These are phyloP conservation scores for Phaseolus coccineus DNA, from an alignment of 331 rosid genomes.

Conservation along the genomic window DNA sequence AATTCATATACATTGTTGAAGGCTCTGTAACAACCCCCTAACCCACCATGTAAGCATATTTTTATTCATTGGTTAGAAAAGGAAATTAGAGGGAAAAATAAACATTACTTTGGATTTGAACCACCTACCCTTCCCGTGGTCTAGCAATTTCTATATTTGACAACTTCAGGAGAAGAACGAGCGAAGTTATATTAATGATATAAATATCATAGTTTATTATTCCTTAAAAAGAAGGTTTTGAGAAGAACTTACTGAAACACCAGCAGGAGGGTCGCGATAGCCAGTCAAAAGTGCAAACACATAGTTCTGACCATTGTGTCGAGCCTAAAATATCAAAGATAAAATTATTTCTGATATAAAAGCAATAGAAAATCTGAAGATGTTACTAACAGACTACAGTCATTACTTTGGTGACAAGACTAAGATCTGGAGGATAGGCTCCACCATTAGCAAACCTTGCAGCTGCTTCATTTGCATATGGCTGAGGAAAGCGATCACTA, in stretches of 20 bases:
- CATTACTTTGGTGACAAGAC: constrained; percentile 93
- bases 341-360: constrained; percentile 34
- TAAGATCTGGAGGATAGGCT: constrained; percentile 97
- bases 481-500: constrained; percentile 94
- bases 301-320: constrained; percentile 96
- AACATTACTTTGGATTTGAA: background rate
- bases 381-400: constrained; percentile 20
- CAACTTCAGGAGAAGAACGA: constrained; percentile 7
- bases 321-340: constrained; percentile 69
- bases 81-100: too few relatives aligned
- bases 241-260: constrained; percentile 70
- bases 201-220: background rate
- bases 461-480: constrained; percentile 90
- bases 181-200: background rate
- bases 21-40: background rate
- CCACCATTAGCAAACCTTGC: constrained; percentile 99
- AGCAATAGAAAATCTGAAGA: constrained; percentile 19
- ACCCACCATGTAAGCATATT: background rate
- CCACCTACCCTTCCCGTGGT: background rate
- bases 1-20: constrained; percentile 1
- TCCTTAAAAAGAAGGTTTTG: background rate
- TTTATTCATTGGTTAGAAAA: too few relatives aligned
- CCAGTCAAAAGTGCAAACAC: constrained; percentile 93
- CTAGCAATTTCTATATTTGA: background rate
- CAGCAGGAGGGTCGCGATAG: constrained; percentile 95